phyloP scores from a whole-genome alignment of 208 protist species.

The Crithidia fasciculata region DNA sequence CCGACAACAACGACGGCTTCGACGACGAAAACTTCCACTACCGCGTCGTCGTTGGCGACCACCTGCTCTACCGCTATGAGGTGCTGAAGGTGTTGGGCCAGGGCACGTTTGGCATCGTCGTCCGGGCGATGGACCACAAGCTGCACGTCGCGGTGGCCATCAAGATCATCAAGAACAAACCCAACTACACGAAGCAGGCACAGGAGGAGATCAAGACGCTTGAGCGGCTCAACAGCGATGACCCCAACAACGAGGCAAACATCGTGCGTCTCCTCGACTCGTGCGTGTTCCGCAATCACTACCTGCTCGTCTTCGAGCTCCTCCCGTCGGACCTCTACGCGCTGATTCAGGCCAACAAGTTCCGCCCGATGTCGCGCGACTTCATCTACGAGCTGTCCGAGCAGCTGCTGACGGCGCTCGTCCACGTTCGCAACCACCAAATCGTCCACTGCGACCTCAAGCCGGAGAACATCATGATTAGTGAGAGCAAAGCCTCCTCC shows the following conservation, averaged over 20 bases:
- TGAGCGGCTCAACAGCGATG: slow-evolving; percentile 53
- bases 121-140: slow-evolving; percentile 83
- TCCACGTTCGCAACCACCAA: slow-evolving; percentile 59
- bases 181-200: slow-evolving; percentile 82
- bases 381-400: slow-evolving; percentile 76
- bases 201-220: slow-evolving; percentile 88
- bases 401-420: slow-evolving; percentile 72
- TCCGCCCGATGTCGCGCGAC: slow-evolving; percentile 73
- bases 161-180: slow-evolving; percentile 89
- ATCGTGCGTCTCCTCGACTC: slow-evolving; percentile 73
- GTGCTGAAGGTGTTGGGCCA: slow-evolving; percentile 80
- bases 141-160: slow-evolving; percentile 60
- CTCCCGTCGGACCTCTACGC: slow-evolving; percentile 77
- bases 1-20: slow-evolving; percentile 86
- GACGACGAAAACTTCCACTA: slow-evolving; percentile 96
- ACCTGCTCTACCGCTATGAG: slow-evolving; percentile 94
- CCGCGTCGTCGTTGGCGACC: slow-evolving; percentile 88
- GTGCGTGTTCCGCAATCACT: slow-evolving; percentile 78
- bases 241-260: slow-evolving; percentile 66
- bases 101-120: slow-evolving; percentile 91
- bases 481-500: slow-evolving; percentile 15
- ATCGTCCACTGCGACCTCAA: slow-evolving; percentile 98
- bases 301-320: slow-evolving; percentile 81
- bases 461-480: slow-evolving; percentile 96
- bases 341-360: slow-evolving; percentile 70